phyloP scores from a whole-genome alignment of 495 filamentous ascomycete species.

The Podospora didyma region DNA sequence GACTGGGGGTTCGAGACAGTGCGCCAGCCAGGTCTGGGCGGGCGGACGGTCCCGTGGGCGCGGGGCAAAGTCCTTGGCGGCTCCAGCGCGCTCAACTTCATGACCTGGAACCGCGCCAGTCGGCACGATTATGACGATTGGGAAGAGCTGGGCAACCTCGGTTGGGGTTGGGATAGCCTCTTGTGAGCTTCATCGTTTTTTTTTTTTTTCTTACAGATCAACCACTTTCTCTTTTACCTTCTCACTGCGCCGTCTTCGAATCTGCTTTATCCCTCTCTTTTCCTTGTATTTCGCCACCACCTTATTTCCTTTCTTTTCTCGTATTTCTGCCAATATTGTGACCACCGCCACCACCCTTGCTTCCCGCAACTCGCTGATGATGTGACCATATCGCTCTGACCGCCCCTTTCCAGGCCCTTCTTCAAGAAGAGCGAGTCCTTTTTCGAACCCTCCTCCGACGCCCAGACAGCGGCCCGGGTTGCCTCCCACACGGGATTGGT shows the following conservation, averaged over 20 bases:
- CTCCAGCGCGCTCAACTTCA: conserved; percentile 36
- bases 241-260: too few species aligned
- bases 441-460: not conserved
- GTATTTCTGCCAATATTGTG: too few species aligned
- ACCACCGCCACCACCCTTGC: not conserved
- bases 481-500: not conserved
- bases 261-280: too few species aligned
- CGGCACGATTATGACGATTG: conserved; percentile 56
- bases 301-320: too few species aligned
- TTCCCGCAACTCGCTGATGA: not conserved
- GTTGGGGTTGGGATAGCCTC: conserved; percentile 56
- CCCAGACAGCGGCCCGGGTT: not conserved
- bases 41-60: conserved; percentile 31
- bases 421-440: not conserved
- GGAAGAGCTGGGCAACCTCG: conserved; percentile 49
- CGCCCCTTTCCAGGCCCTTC: not conserved
- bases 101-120: conserved; percentile 55
- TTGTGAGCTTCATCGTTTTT: conserved; percentile 35
- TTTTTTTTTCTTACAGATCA: too few species aligned
- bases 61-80: conserved; percentile 53
- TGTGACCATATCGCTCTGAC: not conserved
- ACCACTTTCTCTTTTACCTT: too few species aligned
- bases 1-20: conserved; percentile 52
- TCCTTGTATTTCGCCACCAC: too few species aligned
- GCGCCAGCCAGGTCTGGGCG: conserved; percentile 39